Evolutionary conservation across 139 green algal species (phyloP), one percentile per base, ranked within the genome.

Genomic region (Picochlorum sp.): DNA sequence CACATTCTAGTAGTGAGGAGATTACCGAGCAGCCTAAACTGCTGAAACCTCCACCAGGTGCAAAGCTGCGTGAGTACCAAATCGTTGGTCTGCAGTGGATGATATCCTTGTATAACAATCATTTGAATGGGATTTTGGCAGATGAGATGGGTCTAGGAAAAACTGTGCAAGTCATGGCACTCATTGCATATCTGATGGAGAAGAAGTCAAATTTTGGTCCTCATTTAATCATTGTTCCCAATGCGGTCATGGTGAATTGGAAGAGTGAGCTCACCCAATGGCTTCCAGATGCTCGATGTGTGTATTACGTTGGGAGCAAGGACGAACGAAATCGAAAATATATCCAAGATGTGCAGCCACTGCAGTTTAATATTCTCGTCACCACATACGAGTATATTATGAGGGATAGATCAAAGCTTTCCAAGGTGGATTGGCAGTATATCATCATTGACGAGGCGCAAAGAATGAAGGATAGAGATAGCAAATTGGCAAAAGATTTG

Each of bases 401-500:
- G 93, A 77, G 88, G 30, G 89, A 97, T 73, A 67, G 83, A 24
- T 54, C 74, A 32, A 74, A 74, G 28, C 75, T 91, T 14, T 65
- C 60, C 24, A 89, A 91, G 74, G 56, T 96, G 34, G 79, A 90
- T 16, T 97, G 91, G 91, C 84, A 90, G 77, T 97, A 97, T 81
- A 91, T 98, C 72, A 85, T 99, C 64, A 95, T 99, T 54, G 94
- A 99, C 73, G 93, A 99, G 78, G 94, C 92, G 32, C 94, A 99
- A 81, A 83, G 92, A 71, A 92, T 97, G 80, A 98, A 97, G 82
- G 89, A 95, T 81, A 69, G 87, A 16, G 70, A 91, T 67, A 80
- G 65, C 62, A 84, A 88, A 72, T 82, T 92, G 56, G 72, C 83
- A 44, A 66, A 73, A 37, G 91, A 93, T 61, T 74, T 98, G 62